A percentile compares a stretch with the other conserved stretches of the same genome.
phyloP scores from a whole-genome alignment of 345 rosid genomes.

The Laguncularia racemosa region DNA sequence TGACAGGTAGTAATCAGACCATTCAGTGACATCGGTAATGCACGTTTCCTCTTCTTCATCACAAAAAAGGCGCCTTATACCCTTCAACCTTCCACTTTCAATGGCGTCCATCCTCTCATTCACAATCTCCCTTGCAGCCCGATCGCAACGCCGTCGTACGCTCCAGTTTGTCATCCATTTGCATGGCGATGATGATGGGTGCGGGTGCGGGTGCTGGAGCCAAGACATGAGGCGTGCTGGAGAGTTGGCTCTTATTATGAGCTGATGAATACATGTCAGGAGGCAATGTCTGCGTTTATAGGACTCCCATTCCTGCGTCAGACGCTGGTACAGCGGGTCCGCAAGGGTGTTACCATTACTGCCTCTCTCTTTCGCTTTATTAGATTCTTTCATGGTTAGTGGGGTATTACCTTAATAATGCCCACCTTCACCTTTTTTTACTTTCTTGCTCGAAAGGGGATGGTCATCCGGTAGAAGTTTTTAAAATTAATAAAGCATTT shows the following conservation, averaged over 20 bases:
- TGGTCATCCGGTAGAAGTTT: too few species aligned
- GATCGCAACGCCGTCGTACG: slow-evolving; percentile 19
- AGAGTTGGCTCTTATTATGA: slow-evolving; percentile 21
- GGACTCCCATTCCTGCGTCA: slow-evolving; percentile 36
- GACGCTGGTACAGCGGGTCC: slow-evolving; percentile 18
- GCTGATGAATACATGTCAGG: slow-evolving; percentile 12
- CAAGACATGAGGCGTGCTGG: slow-evolving; percentile 44
- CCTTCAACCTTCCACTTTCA: slow-evolving; percentile 30
- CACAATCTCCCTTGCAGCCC: slow-evolving; percentile 24
- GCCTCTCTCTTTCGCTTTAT: too few species aligned
- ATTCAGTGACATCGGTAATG: too few species aligned
- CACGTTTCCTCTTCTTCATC: slow-evolving; percentile 5
- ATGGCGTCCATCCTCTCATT: slow-evolving; percentile 37
- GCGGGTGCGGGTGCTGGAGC: slow-evolving; percentile 39
- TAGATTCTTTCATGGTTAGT: too few species aligned
- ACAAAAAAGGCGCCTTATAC: slow-evolving; percentile 27
- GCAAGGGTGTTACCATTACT: background rate
- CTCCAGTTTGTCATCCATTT: slow-evolving; percentile 23
- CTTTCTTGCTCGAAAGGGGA: too few species aligned
- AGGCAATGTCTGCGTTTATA: slow-evolving; percentile 26
- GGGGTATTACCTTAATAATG: too few species aligned
- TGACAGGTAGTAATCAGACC: too few species aligned
- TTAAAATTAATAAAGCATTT: too few species aligned
- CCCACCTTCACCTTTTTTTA: too few species aligned
- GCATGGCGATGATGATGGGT: slow-evolving; percentile 7